These are phyloP conservation scores for Malassezia psittaci DNA, from an alignment of 1,284 basidiomycete species.

Conservation along the genomic window DNA sequence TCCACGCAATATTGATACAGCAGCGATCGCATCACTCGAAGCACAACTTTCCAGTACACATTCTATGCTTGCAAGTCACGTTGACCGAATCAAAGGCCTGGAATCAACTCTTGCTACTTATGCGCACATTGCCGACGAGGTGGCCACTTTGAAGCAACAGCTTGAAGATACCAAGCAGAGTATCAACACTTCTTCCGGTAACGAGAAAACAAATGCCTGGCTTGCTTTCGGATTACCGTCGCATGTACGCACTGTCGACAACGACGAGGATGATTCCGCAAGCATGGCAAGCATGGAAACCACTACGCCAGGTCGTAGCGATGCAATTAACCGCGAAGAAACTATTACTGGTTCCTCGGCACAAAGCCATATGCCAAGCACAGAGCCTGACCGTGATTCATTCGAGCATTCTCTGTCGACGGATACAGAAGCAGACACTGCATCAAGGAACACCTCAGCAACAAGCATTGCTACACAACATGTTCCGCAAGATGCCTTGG, in stretches of 20 bases:
- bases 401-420: too few relatives aligned
- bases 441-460: too few relatives aligned
- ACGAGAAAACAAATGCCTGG: conserved; percentile 9
- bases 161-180: conserved; percentile 46
- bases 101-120: conserved; percentile 73
- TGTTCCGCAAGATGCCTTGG: too few relatives aligned
- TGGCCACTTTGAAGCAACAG: conserved; percentile 52
- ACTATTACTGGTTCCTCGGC: too few relatives aligned
- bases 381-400: too few relatives aligned
- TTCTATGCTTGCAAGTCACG: conserved; percentile 63
- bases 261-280: conserved; percentile 31
- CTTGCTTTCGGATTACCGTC: conserved; percentile 8
- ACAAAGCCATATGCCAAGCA: too few relatives aligned
- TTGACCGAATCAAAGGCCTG: conserved; percentile 73
- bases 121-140: conserved; percentile 71
- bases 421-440: too few relatives aligned
- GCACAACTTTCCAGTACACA: conserved; percentile 77
- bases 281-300: conserved; percentile 41
- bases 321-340: not conserved
- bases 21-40: conserved; percentile 57
- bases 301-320: not conserved
- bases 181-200: conserved; percentile 19
- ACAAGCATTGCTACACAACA: too few relatives aligned
- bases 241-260: conserved; percentile 18
- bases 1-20: conserved; percentile 19